Conservation (phyloP, 2,329 filamentous ascomycete species). For the Lecanoromycetidae sp. region DNA sequence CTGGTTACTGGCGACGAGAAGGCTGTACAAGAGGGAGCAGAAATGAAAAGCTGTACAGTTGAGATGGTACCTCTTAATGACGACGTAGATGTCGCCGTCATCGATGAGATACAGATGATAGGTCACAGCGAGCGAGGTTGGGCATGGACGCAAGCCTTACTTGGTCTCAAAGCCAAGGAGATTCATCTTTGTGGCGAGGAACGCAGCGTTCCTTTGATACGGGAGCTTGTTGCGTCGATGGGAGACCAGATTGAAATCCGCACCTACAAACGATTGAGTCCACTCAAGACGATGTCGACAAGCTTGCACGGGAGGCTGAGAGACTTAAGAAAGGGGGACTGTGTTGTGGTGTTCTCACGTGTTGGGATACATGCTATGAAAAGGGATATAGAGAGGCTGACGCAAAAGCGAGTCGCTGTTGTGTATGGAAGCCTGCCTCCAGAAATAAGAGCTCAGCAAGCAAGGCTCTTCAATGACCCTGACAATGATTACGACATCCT, state of each 20-base stretch:
- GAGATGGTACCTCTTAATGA: constrained; percentile 63
- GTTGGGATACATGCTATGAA: constrained; percentile 72
- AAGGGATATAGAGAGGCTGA: constrained; percentile 59
- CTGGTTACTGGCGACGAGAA: constrained; percentile 88
- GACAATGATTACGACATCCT: constrained; percentile 91
- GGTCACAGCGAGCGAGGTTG: constrained; percentile 66
- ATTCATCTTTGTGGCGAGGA: constrained; percentile 89
- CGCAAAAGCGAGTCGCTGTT: constrained; percentile 72
- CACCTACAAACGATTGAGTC: constrained; percentile 70
- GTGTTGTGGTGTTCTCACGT: constrained; percentile 76
- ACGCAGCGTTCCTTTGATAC: constrained; percentile 65
- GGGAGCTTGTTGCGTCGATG: constrained; percentile 61
- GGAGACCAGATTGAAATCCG: constrained; percentile 78
- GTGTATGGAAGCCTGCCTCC: constrained; percentile 88
- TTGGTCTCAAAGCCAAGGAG: constrained; percentile 78
- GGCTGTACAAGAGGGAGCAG: constrained; percentile 43
- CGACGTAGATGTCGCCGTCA: constrained; percentile 74
- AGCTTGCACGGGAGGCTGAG: constrained; percentile 53
- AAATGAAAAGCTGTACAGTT: constrained; percentile 77
- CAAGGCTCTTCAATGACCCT: constrained; percentile 85
- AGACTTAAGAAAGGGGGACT: constrained; percentile 75
- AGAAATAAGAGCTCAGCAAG: constrained; percentile 84
- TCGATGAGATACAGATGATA: constrained; percentile 99
- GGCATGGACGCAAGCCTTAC: constrained; percentile 85
- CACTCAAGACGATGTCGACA: constrained; percentile 51